Conservation (phyloP, 2,329 filamentous ascomycete species). For the Elsinoe batatas region DNA sequence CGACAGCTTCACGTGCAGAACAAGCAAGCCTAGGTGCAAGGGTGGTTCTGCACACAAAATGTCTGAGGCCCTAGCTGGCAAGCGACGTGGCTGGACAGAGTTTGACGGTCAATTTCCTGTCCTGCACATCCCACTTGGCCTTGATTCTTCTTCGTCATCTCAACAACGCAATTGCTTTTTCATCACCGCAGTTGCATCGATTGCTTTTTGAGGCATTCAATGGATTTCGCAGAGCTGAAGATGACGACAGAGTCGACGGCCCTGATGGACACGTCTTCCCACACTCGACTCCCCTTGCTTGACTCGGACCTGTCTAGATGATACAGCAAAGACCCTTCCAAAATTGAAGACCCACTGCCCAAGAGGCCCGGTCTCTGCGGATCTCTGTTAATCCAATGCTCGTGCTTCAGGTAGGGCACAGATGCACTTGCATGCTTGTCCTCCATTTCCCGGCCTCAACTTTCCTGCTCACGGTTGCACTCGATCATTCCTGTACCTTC, state of each 20-base stretch:
- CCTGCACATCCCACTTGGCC: conserved; percentile 9
- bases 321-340: background rate
- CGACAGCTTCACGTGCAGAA: background rate
- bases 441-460: no score
- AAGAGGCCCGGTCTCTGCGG: background rate
- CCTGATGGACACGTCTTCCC: no score
- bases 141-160: conserved; percentile 8
- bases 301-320: conserved; percentile 7
- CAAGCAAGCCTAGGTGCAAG: background rate
- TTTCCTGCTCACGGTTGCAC: no score
- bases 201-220: no score
- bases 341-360: background rate
- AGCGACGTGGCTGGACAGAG: background rate
- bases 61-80: background rate
- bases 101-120: background rate
- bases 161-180: background rate
- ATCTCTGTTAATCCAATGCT: background rate
- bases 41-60: background rate
- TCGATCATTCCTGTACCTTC: no score
- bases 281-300: background rate
- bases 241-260: no score
- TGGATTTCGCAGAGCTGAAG: no score
- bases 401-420: conserved; percentile 3
- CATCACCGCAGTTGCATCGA: no score
- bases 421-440: background rate